Conservation (phyloP, 768 basidiomycete species). For the Lactifluus pinguis region DNA sequence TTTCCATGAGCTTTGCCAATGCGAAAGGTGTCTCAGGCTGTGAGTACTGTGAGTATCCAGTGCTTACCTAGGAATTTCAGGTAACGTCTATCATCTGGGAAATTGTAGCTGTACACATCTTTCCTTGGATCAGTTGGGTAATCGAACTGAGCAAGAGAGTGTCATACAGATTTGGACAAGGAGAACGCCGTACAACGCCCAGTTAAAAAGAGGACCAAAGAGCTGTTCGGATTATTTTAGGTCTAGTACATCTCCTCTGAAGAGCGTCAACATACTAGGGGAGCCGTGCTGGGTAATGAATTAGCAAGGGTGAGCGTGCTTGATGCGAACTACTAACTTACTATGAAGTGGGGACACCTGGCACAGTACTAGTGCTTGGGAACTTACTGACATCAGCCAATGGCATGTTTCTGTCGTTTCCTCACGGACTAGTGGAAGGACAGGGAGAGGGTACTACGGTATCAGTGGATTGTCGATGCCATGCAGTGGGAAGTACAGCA, state of each 20-base stretch:
- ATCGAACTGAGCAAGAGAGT: too few species aligned
- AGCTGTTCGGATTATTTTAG: background rate
- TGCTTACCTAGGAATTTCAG: constrained; percentile 2
- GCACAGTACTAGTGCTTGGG: background rate
- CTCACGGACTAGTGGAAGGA: too few species aligned
- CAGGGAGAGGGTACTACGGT: too few species aligned
- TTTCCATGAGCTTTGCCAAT: background rate
- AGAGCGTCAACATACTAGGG: too few species aligned
- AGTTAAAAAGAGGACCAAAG: constrained; percentile 3
- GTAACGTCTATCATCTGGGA: background rate
- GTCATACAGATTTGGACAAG: background rate
- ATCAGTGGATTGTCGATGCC: too few species aligned
- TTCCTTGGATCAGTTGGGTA: background rate
- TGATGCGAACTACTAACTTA: too few species aligned
- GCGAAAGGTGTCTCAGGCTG: background rate
- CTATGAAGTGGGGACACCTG: too few species aligned
- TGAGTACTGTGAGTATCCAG: too few species aligned
- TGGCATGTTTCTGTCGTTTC: background rate
- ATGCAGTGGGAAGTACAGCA: too few species aligned
- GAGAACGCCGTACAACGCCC: constrained; percentile 4
- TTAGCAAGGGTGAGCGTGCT: too few species aligned
- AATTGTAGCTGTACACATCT: constrained; percentile 9
- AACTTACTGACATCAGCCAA: too few species aligned
- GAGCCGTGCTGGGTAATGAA: too few species aligned
- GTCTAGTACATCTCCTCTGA: background rate